Evolutionary conservation across 768 basidiomycete genomes (phyloP).

Genomic region (Cyclocybe aegerita): DNA sequence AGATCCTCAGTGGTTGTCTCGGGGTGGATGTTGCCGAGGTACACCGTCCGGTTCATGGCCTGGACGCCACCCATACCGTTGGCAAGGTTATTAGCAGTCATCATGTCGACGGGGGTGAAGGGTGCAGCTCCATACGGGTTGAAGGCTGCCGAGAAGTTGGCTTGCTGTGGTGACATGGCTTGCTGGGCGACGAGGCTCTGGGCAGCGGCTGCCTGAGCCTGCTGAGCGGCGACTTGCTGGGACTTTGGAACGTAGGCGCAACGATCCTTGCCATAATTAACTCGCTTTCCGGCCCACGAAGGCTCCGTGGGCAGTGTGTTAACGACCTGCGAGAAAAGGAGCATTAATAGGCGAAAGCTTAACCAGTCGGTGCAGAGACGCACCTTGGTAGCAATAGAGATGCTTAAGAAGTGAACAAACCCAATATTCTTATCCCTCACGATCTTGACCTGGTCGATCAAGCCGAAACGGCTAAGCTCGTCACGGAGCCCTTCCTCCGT

Average conservation of each 20-base stretch:
- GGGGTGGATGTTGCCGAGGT: slow-evolving; percentile 94
- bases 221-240: slow-evolving; percentile 85
- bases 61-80: slow-evolving; percentile 35
- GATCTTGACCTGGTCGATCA: slow-evolving; percentile 99
- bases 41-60: slow-evolving; percentile 88
- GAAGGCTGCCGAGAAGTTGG: slow-evolving; percentile 42
- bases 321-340: slow-evolving; percentile 64
- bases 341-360: slow-evolving; percentile 3
- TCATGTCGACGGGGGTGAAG: slow-evolving; percentile 47
- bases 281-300: slow-evolving; percentile 92
- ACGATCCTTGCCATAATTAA: slow-evolving; percentile 98
- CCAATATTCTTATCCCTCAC: slow-evolving; percentile 99
- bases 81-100: slow-evolving; percentile 32
- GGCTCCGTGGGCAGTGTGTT: slow-evolving; percentile 90
- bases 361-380: slow-evolving; percentile 19
- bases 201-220: slow-evolving; percentile 84
- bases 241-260: slow-evolving; percentile 98
- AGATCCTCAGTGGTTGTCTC: slow-evolving; percentile 94
- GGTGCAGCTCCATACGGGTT: slow-evolving; percentile 45
- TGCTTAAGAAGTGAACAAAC: slow-evolving; percentile 97
- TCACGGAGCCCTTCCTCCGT: slow-evolving; percentile 93
- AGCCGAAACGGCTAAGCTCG: slow-evolving; percentile 87
- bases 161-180: slow-evolving; percentile 31
- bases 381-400: slow-evolving; percentile 93
- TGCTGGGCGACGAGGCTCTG: slow-evolving; percentile 69